Evolutionary conservation across 202 grass and related monocot genomes (phyloP), one percentile per base, ranked within the genome.

Genomic region (Schoenoplectus triqueter): DNA sequence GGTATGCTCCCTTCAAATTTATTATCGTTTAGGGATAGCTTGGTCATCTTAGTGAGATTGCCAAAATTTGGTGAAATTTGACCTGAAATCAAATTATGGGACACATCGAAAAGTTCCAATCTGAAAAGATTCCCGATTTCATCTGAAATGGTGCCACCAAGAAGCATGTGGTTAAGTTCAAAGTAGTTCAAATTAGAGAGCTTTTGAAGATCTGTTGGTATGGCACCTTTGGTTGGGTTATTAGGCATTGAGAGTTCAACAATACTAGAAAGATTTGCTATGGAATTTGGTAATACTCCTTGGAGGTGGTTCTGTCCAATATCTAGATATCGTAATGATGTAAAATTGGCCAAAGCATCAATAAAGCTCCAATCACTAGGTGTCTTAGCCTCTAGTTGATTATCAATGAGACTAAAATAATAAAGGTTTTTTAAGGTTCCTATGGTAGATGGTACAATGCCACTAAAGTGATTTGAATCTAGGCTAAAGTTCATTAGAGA

Each of bases 341-440:
- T 82, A 60, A 66, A 87, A 40, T 82, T 88, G 9, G 1, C 5
- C 14, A 85, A 1, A 2, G 86, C 83, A 7, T 83, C 48, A 17
- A 90, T 48, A 31, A 85, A 87, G 2, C n/a, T 69, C 89, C 89
- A 90, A 7, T 90, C 89, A 51, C 6, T 7, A 2, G n/a, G 2
- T 48, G 0, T 81, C 50, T 22, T 86, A 10, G 88, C 82, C 48
- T 87, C 82, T 19, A 90, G 52, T 39, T 82, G 68, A 83, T 90
- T 90, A 7, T 3, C 14, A 10, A 21, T 66, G 22, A 90, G 10
- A 0, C 4, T 3, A 62, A 93, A 69, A 4, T 0, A 50, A 6
- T 55, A 0, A 39, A 85, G 2, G 3, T 18, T 59, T 45, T 44
- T 40, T 4, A 20, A 9, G 13, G n/a, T 51, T n/a, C 51, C 13